Percentiles rank a stretch among this genome's conserved stretches.
Conservation (phyloP, 2,329 filamentous ascomycete species). For the Fusarium oxysporum region DNA sequence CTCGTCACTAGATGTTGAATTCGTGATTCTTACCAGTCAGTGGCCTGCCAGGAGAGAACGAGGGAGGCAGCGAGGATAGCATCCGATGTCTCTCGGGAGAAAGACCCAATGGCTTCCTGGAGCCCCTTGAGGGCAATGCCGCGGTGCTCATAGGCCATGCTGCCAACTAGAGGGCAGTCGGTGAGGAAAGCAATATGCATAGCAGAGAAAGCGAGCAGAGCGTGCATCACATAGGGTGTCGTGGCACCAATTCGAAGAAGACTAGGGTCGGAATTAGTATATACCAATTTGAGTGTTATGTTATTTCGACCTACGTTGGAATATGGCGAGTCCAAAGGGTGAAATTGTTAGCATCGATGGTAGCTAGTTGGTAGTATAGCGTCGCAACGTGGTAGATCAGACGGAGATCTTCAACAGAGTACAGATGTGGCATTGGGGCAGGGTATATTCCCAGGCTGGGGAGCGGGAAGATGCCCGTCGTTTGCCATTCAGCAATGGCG, state of each 20-base stretch:
- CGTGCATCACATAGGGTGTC: slow-evolving; percentile 92
- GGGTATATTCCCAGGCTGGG: slow-evolving; percentile 82
- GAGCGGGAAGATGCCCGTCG: slow-evolving; percentile 87
- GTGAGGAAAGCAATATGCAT: slow-evolving; percentile 93
- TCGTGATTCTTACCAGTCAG: slow-evolving; percentile 81
- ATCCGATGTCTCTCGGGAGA: slow-evolving; percentile 89
- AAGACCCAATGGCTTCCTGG: slow-evolving; percentile 86
- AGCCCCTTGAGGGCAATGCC: slow-evolving; percentile 87
- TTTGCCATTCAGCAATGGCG: slow-evolving; percentile 84
- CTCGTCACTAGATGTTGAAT: background rate
- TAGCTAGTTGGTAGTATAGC: slow-evolving; percentile 84
- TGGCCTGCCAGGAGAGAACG: slow-evolving; percentile 94
- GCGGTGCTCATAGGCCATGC: slow-evolving; percentile 90
- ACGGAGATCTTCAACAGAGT: slow-evolving; percentile 82
- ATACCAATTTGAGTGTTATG: background rate
- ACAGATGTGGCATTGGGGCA: slow-evolving; percentile 76
- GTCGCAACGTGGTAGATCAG: slow-evolving; percentile 91
- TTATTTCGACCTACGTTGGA: slow-evolving; percentile 76
- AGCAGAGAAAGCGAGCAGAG: slow-evolving; percentile 92
- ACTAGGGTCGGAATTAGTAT: slow-evolving; percentile 40
- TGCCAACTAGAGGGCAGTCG: slow-evolving; percentile 84
- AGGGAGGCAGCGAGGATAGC: slow-evolving; percentile 92
- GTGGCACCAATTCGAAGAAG: slow-evolving; percentile 80
- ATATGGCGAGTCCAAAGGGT: slow-evolving; percentile 95
- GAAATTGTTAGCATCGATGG: slow-evolving; percentile 82